phyloP scores from a whole-genome alignment of 2,329 filamentous ascomycete species.

The Claviceps arundinis region DNA sequence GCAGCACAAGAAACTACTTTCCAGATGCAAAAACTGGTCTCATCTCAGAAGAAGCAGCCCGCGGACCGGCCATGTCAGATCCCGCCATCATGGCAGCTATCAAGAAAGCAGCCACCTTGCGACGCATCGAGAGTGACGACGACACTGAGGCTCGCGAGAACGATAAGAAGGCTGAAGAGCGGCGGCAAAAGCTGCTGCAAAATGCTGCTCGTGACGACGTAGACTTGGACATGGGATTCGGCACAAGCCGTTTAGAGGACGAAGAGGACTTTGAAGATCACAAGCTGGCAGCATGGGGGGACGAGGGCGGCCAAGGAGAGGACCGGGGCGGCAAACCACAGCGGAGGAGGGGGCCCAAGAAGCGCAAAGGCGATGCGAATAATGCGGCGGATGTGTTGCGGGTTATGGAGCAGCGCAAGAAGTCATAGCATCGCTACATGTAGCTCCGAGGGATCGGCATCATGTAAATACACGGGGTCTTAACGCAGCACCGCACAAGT shows the following conservation, averaged over 20 bases:
- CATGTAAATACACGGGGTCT: too few species aligned
- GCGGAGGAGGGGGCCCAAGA: constrained; percentile 59
- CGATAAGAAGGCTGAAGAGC: constrained; percentile 47
- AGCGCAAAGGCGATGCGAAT: constrained; percentile 66
- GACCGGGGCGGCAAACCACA: constrained; percentile 32
- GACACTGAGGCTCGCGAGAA: constrained; percentile 24
- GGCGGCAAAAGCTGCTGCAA: constrained; percentile 61
- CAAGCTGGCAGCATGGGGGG: constrained; percentile 55
- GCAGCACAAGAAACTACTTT: constrained; percentile 46
- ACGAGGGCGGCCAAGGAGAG: constrained; percentile 33
- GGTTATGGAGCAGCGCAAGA: constrained; percentile 53
- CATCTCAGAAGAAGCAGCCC: constrained; percentile 36
- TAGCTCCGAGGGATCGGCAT: too few species aligned
- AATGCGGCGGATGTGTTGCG: constrained; percentile 68
- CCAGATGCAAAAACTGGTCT: constrained; percentile 42
- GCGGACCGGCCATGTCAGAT: constrained; percentile 48
- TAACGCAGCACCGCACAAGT: too few species aligned
- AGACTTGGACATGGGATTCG: constrained; percentile 92
- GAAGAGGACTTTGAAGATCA: constrained; percentile 67
- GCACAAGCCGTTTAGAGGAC: constrained; percentile 74
- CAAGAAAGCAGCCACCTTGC: constrained; percentile 64
- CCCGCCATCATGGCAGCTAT: constrained; percentile 72
- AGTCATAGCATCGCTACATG: constrained; percentile 7
- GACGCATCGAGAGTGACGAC: constrained; percentile 29
- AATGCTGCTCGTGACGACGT: constrained; percentile 67